Percentiles rank a stretch among this genome's conserved stretches.
Evolutionary conservation across 768 basidiomycete species (phyloP).

Genomic region (Mycena amicta): DNA sequence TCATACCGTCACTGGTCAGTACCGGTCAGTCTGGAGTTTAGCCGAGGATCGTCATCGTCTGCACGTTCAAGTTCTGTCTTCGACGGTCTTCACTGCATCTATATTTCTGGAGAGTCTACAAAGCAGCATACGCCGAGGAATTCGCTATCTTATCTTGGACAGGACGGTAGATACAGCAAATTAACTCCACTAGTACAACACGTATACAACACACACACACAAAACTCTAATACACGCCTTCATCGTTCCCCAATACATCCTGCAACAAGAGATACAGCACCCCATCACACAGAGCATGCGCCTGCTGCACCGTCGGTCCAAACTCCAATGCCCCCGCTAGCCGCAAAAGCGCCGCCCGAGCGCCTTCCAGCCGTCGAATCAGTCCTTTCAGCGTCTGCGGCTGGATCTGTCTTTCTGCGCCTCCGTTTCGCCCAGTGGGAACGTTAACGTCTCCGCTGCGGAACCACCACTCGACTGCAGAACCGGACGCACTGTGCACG

Average conservation of each 20-base stretch:
- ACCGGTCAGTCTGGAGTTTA: no score
- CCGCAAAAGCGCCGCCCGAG: conserved; percentile 31
- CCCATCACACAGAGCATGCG: conserved; percentile 40
- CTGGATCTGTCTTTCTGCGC: neutral
- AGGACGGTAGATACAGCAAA: no score
- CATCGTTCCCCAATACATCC: conserved; percentile 27
- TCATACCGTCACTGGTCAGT: no score
- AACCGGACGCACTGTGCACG: neutral
- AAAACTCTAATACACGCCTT: no score
- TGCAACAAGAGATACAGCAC: conserved; percentile 42
- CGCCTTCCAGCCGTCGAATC: conserved; percentile 27
- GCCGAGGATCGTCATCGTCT: no score
- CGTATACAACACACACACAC: no score
- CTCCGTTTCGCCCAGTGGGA: neutral
- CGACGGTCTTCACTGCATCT: no score
- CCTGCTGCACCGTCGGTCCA: conserved; percentile 38
- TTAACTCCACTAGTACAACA: no score
- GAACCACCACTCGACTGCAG: neutral
- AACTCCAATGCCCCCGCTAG: conserved; percentile 36
- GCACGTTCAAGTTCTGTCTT: no score
- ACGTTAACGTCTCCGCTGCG: neutral
- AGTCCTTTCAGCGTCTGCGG: conserved; percentile 1
- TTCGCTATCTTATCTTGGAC: no score
- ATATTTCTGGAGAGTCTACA: no score
- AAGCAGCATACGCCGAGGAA: no score